phyloP scores from a whole-genome alignment of 108 stramenopile species.

The Hondaea fermentalgiana region DNA sequence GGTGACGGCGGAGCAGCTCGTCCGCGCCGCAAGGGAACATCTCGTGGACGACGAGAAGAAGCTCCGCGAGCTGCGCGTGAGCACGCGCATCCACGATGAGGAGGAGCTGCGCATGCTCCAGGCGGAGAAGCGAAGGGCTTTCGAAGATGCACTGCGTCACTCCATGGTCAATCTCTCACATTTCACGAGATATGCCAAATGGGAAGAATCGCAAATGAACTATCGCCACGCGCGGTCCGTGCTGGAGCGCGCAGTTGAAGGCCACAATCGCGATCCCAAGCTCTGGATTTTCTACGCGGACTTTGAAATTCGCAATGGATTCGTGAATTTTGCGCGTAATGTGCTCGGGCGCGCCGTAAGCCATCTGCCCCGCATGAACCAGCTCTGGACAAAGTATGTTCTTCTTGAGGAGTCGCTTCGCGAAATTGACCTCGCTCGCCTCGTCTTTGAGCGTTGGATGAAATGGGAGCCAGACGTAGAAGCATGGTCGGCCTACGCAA shows the following conservation, averaged over 20 bases:
- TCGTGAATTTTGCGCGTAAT: conserved; percentile 93
- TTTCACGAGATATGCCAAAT: conserved; percentile 93
- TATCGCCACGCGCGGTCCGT: conserved; percentile 87
- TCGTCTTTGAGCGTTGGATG: conserved; percentile 98
- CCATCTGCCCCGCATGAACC: conserved; percentile 84
- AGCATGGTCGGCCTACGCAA: conserved; percentile 84
- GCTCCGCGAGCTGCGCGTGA: conserved; percentile 57
- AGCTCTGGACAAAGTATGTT: conserved; percentile 97
- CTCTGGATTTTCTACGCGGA: conserved; percentile 94
- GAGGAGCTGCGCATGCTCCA: conserved; percentile 81
- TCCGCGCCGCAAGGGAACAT: conserved; percentile 89
- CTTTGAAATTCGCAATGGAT: conserved; percentile 95
- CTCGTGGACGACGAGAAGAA: conserved; percentile 51
- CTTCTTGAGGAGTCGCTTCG: conserved; percentile 98
- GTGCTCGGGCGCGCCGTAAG: conserved; percentile 89
- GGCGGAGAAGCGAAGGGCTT: conserved; percentile 61
- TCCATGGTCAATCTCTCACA: conserved; percentile 85
- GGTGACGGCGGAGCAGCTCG: conserved; percentile 95
- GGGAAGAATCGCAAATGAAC: conserved; percentile 95
- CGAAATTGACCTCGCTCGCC: conserved; percentile 75
- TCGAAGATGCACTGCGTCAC: conserved; percentile 83
- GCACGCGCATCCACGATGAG: conserved; percentile 84
- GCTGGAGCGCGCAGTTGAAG: conserved; percentile 94
- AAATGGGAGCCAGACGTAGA: conserved; percentile 95
- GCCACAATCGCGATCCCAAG: conserved; percentile 72